A percentile compares a stretch with the other conserved stretches of the same genome.
Conservation (phyloP, 352 stramenopile species). For the Globisporangium carolinianum region DNA sequence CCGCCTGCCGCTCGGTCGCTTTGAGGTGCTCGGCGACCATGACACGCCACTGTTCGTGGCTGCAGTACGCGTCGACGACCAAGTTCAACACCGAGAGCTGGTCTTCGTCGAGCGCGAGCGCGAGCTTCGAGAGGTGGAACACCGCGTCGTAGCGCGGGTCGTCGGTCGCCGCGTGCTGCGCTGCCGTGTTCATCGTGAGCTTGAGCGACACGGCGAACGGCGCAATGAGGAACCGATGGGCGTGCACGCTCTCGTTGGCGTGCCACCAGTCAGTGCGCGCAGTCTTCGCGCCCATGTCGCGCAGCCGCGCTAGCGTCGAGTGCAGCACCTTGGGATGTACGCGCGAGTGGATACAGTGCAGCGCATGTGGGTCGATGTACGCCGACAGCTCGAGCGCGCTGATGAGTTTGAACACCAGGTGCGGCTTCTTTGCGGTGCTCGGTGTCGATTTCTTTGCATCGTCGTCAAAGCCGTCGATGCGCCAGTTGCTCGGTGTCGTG, state of each 20-base stretch:
- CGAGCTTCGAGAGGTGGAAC: constrained; percentile 78
- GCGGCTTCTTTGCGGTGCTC: constrained; percentile 22
- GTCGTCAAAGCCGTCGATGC: constrained; percentile 66
- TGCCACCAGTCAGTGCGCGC: constrained; percentile 72
- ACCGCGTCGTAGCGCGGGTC: constrained; percentile 70
- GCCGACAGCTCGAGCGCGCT: constrained; percentile 79
- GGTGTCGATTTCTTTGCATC: background rate
- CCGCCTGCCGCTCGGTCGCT: constrained; percentile 39
- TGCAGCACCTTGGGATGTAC: constrained; percentile 72
- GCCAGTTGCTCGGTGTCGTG: constrained; percentile 81
- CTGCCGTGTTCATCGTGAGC: constrained; percentile 84
- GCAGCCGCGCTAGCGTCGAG: constrained; percentile 67
- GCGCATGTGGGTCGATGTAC: constrained; percentile 79
- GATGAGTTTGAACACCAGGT: constrained; percentile 86
- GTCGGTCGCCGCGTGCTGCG: constrained; percentile 58
- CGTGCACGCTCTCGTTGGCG: constrained; percentile 52
- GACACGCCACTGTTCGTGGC: constrained; percentile 68
- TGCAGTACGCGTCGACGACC: constrained; percentile 61
- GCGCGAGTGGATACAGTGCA: constrained; percentile 84
- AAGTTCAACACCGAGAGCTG: constrained; percentile 75
- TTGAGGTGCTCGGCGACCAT: constrained; percentile 69
- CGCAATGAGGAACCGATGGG: constrained; percentile 76
- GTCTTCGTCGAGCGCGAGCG: constrained; percentile 73
- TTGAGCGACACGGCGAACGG: constrained; percentile 82
- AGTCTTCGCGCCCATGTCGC: constrained; percentile 72